Evolutionary conservation across 306 rosid species (phyloP), one percentile per base, ranked within the genome.

Genomic region (Dicorynia guianensis): DNA sequence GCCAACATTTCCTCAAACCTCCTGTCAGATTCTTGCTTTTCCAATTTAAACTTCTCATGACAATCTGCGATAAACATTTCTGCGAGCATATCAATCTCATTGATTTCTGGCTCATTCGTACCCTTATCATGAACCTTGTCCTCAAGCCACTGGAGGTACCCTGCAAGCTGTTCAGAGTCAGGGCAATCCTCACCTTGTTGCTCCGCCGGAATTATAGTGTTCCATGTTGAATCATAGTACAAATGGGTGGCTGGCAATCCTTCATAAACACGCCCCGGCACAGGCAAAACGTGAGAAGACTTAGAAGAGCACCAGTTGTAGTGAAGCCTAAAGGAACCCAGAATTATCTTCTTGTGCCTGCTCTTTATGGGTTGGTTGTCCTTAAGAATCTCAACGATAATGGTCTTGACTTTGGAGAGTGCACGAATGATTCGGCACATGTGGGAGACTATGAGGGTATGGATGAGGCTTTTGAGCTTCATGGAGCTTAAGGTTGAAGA

Each of bases 291-390:
- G 36, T 96, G 99, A 4, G 93, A 87, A 6, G 93, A 84, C 61
- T 78, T 82, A 0, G 97, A 89, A 15, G 98, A 92, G 64, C 97
- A 87, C 93, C 97, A 96, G 20, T 96, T 96, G 20, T 96, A 96
- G 76, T 96, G 99, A 53, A 96, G 87, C 40, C 99, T 78, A 54
- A 96, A 96, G 4, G 99, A 96, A 6, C 99, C 99, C 5, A 96
- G 63, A 49, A 90, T 71, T 36, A 91, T 68, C 73, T 90, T 90
- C 60, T 80, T 90, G 25, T 74, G 79, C 38, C 39, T 89, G 33
- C 48, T 85, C 36, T 54, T 79, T 46, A 10, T 63, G 77, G 85
- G 79, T 49, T 72, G 76, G 78, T 72, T 81, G 14, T 82, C 81
- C 60, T 74, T 88, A 0, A 88, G 57, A 76, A 85, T 65, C 12